A percentile compares a stretch with the other conserved stretches of the same genome.
Conservation (phyloP, 495 filamentous ascomycete species). For the Xylaria palmicola region DNA sequence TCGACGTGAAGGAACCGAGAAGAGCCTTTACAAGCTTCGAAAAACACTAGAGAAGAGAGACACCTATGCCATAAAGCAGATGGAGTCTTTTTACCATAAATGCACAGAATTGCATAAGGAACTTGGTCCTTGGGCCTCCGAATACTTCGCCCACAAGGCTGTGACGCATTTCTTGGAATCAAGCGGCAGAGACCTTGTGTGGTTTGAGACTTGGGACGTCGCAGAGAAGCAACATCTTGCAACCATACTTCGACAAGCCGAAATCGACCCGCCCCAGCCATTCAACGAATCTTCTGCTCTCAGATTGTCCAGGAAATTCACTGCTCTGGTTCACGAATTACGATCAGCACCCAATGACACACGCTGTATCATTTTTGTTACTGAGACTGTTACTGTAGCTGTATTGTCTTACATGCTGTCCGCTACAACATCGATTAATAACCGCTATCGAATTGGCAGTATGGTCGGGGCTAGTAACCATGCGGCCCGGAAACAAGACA, state of each 20-base stretch:
- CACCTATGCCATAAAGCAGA: slow-evolving; percentile 63
- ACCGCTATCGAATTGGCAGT: slow-evolving; percentile 59
- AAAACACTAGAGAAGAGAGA: slow-evolving; percentile 50
- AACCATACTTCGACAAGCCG: slow-evolving; percentile 47
- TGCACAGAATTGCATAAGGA: slow-evolving; percentile 55
- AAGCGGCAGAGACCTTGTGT: slow-evolving; percentile 28
- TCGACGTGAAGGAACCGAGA: slow-evolving; percentile 33
- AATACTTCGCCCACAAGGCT: slow-evolving; percentile 65
- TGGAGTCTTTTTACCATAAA: slow-evolving; percentile 57
- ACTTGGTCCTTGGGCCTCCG: slow-evolving; percentile 71
- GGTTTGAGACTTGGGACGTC: slow-evolving; percentile 41
- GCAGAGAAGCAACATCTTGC: slow-evolving; percentile 62
- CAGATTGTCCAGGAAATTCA: slow-evolving; percentile 54
- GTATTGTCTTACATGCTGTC: slow-evolving; percentile 67
- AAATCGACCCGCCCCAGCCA: slow-evolving; percentile 27
- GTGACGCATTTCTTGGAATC: slow-evolving; percentile 47
- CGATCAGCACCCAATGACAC: slow-evolving; percentile 45
- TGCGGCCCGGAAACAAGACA: slow-evolving; percentile 44
- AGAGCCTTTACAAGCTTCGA: slow-evolving; percentile 38
- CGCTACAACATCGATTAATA: slow-evolving; percentile 54
- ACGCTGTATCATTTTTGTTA: slow-evolving; percentile 76
- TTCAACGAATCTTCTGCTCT: slow-evolving; percentile 21
- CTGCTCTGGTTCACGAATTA: slow-evolving; percentile 55
- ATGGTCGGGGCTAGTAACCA: slow-evolving; percentile 72
- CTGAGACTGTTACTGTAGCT: slow-evolving; percentile 67